A percentile compares a stretch with the other conserved stretches of the same genome.
Evolutionary conservation across 371 early-diverging fungal genomes (phyloP).

Genomic region (Smittium mucronatum): DNA sequence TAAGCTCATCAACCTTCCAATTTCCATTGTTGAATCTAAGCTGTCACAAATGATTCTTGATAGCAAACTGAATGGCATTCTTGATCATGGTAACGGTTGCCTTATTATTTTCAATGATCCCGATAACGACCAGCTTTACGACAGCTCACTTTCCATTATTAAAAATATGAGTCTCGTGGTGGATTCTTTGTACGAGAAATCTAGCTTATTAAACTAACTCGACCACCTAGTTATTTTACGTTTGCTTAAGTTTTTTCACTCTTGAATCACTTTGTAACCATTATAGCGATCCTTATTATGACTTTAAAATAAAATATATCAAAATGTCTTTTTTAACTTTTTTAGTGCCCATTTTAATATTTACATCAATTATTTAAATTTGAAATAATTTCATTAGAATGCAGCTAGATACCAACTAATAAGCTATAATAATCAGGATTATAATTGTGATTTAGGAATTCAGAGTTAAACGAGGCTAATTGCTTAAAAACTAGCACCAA

Average conservation of each 20-base stretch:
- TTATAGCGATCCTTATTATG: background rate
- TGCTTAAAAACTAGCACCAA: no score
- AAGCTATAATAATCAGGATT: no score
- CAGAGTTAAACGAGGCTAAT: no score
- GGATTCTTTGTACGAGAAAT: conserved; percentile 87
- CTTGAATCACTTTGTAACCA: background rate
- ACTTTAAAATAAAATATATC: background rate
- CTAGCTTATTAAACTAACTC: conserved; percentile 17
- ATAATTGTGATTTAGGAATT: no score
- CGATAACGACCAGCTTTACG: conserved; percentile 80
- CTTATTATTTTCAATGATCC: conserved; percentile 87
- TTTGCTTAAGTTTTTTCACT: background rate
- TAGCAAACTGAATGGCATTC: conserved; percentile 84
- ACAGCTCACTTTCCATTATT: conserved; percentile 81
- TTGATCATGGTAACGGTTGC: conserved; percentile 95
- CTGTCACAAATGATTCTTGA: conserved; percentile 98
- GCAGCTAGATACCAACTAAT: no score
- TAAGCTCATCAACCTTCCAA: conserved; percentile 76
- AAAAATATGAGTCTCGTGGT: conserved; percentile 91
- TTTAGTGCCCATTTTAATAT: background rate
- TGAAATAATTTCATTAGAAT: background rate
- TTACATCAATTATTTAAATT: conserved; percentile 1
- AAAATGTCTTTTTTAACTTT: conserved; percentile 1
- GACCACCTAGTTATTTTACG: background rate
- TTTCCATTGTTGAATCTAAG: conserved; percentile 84